Percentiles rank a stretch among this genome's conserved stretches.
Conservation (phyloP, 805 yeast species). For the Metschnikowia vanudenii region DNA sequence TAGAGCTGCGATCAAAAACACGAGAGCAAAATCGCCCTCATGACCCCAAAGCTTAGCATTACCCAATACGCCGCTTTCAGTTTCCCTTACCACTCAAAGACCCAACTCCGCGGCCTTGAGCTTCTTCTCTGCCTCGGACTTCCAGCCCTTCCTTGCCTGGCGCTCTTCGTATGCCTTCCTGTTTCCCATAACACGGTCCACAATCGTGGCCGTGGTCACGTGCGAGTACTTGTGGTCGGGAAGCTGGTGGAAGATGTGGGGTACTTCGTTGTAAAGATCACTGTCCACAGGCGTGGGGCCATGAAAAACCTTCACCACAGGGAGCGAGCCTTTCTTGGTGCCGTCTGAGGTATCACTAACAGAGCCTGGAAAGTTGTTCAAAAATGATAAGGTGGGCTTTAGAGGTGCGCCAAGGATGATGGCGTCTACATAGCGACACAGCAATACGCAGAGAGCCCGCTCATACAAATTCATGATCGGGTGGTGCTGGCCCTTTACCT, state of each 20-base stretch:
- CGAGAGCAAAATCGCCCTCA: too few species aligned
- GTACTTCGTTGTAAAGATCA: slow-evolving; percentile 34
- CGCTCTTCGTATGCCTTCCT: slow-evolving; percentile 77
- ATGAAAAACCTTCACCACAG: slow-evolving; percentile 55
- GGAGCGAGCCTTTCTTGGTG: too few species aligned
- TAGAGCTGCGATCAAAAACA: too few species aligned
- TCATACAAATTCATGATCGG: slow-evolving; percentile 89
- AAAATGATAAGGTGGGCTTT: slow-evolving; percentile 41
- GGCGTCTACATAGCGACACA: slow-evolving; percentile 82
- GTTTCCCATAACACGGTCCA: slow-evolving; percentile 67
- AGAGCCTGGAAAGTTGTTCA: slow-evolving; percentile 39
- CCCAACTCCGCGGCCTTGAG: slow-evolving; percentile 25
- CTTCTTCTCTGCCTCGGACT: slow-evolving; percentile 47
- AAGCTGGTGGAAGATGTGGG: slow-evolving; percentile 40
- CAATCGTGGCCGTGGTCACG: slow-evolving; percentile 69
- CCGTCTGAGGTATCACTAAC: too few species aligned
- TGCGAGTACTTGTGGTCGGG: slow-evolving; percentile 59
- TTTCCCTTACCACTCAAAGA: too few species aligned
- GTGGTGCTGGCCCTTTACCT: slow-evolving; percentile 57
- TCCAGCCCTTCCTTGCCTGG: slow-evolving; percentile 84
- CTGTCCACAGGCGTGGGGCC: slow-evolving; percentile 51
- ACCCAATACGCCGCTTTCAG: too few species aligned
- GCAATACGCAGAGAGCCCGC: slow-evolving; percentile 82
- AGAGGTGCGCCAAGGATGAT: slow-evolving; percentile 71
- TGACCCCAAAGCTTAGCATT: too few species aligned